These are phyloP conservation scores for Brassica rapa DNA, from an alignment of 345 rosid species.

Conservation along the genomic window DNA sequence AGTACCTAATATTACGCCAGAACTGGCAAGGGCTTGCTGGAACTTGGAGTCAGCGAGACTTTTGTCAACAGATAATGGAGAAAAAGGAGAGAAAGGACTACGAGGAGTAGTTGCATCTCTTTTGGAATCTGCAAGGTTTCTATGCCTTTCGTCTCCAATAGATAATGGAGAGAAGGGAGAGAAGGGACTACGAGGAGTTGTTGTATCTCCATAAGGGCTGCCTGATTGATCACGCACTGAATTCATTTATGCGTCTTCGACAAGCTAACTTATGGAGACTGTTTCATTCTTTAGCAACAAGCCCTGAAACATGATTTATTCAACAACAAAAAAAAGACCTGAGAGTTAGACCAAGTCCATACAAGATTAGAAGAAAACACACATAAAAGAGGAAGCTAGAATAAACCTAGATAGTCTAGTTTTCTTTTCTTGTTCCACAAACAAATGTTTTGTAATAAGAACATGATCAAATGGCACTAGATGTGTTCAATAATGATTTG, in stretches of 20 bases:
- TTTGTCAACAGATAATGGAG: slow-evolving; percentile 51
- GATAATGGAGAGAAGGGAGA: slow-evolving; percentile 41
- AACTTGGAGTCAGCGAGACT: slow-evolving; percentile 51
- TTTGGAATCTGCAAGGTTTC: slow-evolving; percentile 49
- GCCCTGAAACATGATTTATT: slow-evolving; percentile 22
- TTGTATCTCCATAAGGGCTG: slow-evolving; percentile 41
- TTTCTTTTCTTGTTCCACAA: slow-evolving; percentile 1
- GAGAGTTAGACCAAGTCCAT: slow-evolving; percentile 7
- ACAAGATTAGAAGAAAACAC: not conserved
- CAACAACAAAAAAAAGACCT: not conserved
- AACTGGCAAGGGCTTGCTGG: slow-evolving; percentile 51
- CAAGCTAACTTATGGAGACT: slow-evolving; percentile 34
- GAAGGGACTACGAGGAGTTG: slow-evolving; percentile 37
- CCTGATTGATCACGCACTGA: slow-evolving; percentile 39
- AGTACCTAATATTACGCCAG: slow-evolving; percentile 50
- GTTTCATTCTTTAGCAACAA: slow-evolving; percentile 28
- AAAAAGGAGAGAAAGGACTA: slow-evolving; percentile 40
- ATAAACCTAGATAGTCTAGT: not conserved
- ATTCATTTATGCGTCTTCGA: slow-evolving; percentile 18
- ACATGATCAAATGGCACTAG: slow-evolving; percentile 13
- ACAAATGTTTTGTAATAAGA: not conserved
- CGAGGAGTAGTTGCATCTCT: slow-evolving; percentile 34
- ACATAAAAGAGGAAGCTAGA: not conserved
- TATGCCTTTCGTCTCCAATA: slow-evolving; percentile 55
- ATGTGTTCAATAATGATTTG: not conserved